Evolutionary conservation across 2,329 filamentous ascomycete genomes (phyloP), one percentile per base, ranked within the genome.

Genomic region (Neurospora sp.): DNA sequence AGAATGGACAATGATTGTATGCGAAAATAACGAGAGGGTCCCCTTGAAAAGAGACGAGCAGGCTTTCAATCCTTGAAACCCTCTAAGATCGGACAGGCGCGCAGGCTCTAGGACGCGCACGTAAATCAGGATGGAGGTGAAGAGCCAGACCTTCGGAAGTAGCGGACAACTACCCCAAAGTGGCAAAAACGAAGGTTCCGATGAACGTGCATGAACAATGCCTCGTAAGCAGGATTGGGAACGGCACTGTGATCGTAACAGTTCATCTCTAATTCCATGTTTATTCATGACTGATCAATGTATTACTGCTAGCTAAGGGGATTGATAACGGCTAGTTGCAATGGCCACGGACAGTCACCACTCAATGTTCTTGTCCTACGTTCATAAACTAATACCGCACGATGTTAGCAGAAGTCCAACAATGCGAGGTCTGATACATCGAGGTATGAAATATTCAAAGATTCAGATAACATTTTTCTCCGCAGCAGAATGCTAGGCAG

Each of bases 401-500:
- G 23, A 62, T 36, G 52, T 62, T 36, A 62, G 52, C 52, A 62
- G 52, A 36, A 62, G 4, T 62, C 15, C 52, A 62, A 2, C 23
- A 62, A 62, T 4, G 52, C 52, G 3, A 62, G 23, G 7, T 17
- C 23, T 62, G 52, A 62, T 36, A 33, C 2, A 62, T 62, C 28
- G 28, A 17, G 52, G 28, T 52, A 62, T n/a, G 3, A 62, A 17
- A 15, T 17, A 36, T n/a, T 10, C 28, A 62, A 62, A 62, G 15
- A 36, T 62, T 62, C 52, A 62, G 52, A 70, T 38, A 70, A 19
- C 66, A 66, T 68, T 71, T 71, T 73, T 73, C 70, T 76, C 73
- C 72, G 70, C 75, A 74, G 42, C 68, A 70, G 39, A 67, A 67
- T 70, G 71, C 74, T 76, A 73, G 69, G 75, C 70, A 76, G 75